These are phyloP conservation scores for Diphasiastrum complanatum DNA, from an alignment of 83 land plant species.

Conservation along the genomic window DNA sequence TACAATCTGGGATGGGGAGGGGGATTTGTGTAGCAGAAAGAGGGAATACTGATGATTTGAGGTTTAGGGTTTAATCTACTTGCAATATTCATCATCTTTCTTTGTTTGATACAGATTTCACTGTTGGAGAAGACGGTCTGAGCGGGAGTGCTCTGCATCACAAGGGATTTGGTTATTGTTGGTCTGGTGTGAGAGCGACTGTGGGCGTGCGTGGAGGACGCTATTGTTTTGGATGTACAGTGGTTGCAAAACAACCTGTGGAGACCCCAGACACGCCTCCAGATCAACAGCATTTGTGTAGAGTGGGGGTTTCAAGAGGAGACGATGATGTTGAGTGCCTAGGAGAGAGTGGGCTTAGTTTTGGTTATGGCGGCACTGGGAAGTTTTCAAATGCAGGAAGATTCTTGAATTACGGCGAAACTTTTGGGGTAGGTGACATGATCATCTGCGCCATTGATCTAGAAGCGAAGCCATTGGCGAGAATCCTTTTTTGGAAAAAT, in stretches of 20 bases:
- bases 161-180: constrained; percentile 55
- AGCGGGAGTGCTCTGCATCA: constrained; percentile 41
- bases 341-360: constrained; percentile 47
- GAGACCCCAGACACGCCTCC: constrained; percentile 42
- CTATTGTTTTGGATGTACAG: constrained; percentile 49
- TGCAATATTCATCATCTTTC: background rate
- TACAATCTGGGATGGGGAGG: too few relatives aligned
- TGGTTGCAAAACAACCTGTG: constrained; percentile 33
- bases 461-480: constrained; percentile 38
- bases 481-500: constrained; percentile 40
- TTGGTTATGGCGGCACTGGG: constrained; percentile 58
- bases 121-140: constrained; percentile 34
- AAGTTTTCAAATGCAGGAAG: constrained; percentile 42
- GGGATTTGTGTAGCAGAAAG: too few relatives aligned
- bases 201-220: constrained; percentile 44
- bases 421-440: constrained; percentile 46
- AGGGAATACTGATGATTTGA: background rate
- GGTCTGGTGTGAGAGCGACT: constrained; percentile 57
- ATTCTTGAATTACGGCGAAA: constrained; percentile 42
- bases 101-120: constrained; percentile 34
- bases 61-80: background rate
- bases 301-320: constrained; percentile 54
- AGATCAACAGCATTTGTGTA: constrained; percentile 43
- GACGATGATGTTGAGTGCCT: constrained; percentile 43
- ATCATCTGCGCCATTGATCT: constrained; percentile 50